phyloP scores from a whole-genome alignment of 495 filamentous ascomycete genomes.

The Clohesyomyces aquaticus region DNA sequence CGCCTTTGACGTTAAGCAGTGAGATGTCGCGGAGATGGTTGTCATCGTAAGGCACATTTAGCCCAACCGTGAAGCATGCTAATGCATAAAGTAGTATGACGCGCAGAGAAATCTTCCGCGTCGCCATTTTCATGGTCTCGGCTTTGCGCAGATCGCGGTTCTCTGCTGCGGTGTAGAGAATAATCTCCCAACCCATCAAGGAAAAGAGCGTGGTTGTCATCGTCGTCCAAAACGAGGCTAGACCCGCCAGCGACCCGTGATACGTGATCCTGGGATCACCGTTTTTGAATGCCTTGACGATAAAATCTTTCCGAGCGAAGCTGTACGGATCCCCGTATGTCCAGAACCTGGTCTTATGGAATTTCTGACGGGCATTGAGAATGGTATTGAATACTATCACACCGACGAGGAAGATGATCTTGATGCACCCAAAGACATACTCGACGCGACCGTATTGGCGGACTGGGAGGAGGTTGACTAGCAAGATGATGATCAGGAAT shows the following conservation, averaged over 20 bases:
- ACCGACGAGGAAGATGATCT: conserved; percentile 51
- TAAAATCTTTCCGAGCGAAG: conserved; percentile 40
- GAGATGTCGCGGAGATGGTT: conserved; percentile 34
- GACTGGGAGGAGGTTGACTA: conserved; percentile 52
- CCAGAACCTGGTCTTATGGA: conserved; percentile 41
- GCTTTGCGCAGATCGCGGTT: conserved; percentile 48
- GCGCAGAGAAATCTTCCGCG: conserved; percentile 52
- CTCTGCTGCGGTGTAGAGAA: conserved; percentile 52
- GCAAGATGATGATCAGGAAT: conserved; percentile 46
- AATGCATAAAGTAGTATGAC: conserved; percentile 52
- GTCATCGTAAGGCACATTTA: conserved; percentile 53
- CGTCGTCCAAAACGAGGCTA: conserved; percentile 49
- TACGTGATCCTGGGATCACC: conserved; percentile 15
- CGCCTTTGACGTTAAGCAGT: conserved; percentile 48
- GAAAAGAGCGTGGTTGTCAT: conserved; percentile 53
- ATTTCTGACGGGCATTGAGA: conserved; percentile 8
- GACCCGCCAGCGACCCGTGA: conserved; percentile 34
- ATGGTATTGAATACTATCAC: conserved; percentile 50
- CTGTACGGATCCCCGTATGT: conserved; percentile 45
- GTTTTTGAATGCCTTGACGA: conserved; percentile 7
- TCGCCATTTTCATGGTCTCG: conserved; percentile 56
- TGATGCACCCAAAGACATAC: conserved; percentile 52
- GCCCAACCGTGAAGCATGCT: conserved; percentile 47
- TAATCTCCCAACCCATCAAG: conserved; percentile 56
- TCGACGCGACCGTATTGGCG: conserved; percentile 54